These are phyloP conservation scores for Rhodotorula sp. DNA, from an alignment of 1,284 basidiomycete genomes.

Conservation along the genomic window DNA sequence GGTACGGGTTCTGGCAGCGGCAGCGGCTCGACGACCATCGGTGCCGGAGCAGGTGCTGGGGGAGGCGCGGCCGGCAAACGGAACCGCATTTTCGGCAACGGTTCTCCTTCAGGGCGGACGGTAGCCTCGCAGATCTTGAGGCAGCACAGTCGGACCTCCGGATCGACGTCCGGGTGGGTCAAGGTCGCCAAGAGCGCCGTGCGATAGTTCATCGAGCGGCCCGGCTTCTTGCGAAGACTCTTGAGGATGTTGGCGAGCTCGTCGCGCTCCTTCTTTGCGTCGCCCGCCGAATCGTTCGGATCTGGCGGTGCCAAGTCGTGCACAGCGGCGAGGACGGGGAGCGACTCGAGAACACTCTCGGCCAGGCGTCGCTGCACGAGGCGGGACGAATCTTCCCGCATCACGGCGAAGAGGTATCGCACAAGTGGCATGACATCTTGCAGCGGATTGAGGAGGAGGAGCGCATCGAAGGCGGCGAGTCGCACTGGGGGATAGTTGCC, in stretches of 20 bases:
- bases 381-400: constrained; percentile 80
- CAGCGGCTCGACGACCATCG: neutral
- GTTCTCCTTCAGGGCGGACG: constrained; percentile 75
- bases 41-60: constrained; percentile 9
- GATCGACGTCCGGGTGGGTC: constrained; percentile 72
- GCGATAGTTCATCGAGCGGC: constrained; percentile 73
- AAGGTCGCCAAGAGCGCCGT: constrained; percentile 76
- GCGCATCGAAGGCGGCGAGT: constrained; percentile 85
- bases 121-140: constrained; percentile 90
- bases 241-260: constrained; percentile 71
- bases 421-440: constrained; percentile 64
- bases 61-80: constrained; percentile 39
- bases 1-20: constrained; percentile 3
- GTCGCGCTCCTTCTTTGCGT: constrained; percentile 31
- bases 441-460: constrained; percentile 75
- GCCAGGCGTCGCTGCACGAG: constrained; percentile 81
- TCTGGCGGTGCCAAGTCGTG: constrained; percentile 68
- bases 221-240: constrained; percentile 76
- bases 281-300: constrained; percentile 20
- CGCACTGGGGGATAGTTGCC: constrained; percentile 91
- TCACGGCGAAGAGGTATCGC: constrained; percentile 84
- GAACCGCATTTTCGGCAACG: constrained; percentile 79
- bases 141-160: constrained; percentile 84
- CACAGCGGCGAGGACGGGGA: constrained; percentile 81
- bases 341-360: constrained; percentile 76